Conservation (phyloP, 202 grass and related monocot genomes). For the Zoysia matrella region DNA sequence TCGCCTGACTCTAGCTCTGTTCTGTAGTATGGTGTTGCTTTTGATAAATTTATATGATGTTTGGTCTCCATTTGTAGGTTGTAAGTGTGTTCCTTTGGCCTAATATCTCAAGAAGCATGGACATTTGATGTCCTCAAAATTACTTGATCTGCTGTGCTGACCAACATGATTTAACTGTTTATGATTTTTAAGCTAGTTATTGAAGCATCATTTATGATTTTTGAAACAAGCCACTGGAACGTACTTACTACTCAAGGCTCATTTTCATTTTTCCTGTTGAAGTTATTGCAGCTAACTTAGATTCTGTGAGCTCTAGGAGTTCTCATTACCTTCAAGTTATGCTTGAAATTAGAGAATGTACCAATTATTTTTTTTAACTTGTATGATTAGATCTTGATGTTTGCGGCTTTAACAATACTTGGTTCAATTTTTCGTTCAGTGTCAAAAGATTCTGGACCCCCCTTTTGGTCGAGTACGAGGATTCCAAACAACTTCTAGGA, state of each 20-base stretch:
- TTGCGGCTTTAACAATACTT: background rate
- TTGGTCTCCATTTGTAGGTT: slow-evolving; percentile 8
- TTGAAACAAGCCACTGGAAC: background rate
- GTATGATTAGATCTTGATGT: background rate
- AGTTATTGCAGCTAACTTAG: background rate
- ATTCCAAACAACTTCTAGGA: background rate
- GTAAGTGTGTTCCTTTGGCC: background rate
- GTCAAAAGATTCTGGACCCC: background rate
- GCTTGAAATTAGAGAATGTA: slow-evolving; percentile 19
- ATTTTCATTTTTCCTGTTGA: background rate
- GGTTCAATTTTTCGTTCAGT: background rate
- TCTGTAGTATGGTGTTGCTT: background rate
- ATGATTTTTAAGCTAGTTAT: background rate
- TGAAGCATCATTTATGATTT: background rate
- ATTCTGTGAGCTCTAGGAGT: background rate
- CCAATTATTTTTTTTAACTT: background rate
- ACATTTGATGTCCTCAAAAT: background rate
- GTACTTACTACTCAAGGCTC: background rate
- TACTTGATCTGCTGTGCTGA: slow-evolving; percentile 20
- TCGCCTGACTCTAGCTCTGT: slow-evolving; percentile 2
- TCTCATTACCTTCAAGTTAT: background rate
- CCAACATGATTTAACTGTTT: background rate
- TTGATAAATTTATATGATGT: background rate
- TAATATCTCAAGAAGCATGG: slow-evolving; percentile 2
- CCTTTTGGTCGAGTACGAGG: background rate